A percentile compares a stretch with the other conserved stretches of the same genome.
phyloP scores from a whole-genome alignment of 768 basidiomycete genomes.

The Floccularia luteovirens region DNA sequence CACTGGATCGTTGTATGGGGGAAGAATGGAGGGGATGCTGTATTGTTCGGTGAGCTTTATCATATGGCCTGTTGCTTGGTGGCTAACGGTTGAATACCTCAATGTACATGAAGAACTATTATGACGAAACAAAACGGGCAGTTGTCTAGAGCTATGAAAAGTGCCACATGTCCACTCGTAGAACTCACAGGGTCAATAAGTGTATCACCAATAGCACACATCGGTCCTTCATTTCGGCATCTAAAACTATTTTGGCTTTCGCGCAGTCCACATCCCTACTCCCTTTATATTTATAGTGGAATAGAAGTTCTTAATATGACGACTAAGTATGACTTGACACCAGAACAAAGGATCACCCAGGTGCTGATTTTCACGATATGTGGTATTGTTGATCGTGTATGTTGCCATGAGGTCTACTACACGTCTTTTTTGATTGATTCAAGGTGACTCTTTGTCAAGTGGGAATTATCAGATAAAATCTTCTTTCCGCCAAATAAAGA shows the following conservation, averaged over 20 bases:
- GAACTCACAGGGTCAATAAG: no score
- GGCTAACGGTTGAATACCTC: constrained; percentile 12
- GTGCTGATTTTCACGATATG: constrained; percentile 21
- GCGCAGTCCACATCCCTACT: constrained; percentile 60
- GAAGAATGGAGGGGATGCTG: constrained; percentile 50
- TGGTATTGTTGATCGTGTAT: background rate
- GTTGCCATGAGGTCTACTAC: constrained; percentile 49
- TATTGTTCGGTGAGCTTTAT: constrained; percentile 50
- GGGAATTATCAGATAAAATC: constrained; percentile 62
- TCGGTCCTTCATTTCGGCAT: constrained; percentile 59
- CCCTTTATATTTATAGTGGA: constrained; percentile 76
- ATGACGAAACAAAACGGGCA: no score
- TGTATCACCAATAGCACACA: no score
- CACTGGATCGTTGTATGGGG: constrained; percentile 78
- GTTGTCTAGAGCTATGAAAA: no score
- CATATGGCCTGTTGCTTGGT: background rate
- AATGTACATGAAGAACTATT: constrained; percentile 18
- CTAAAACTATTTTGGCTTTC: constrained; percentile 81
- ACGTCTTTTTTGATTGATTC: constrained; percentile 63
- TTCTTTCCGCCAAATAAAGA: constrained; percentile 29
- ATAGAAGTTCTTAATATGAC: constrained; percentile 60
- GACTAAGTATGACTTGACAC: constrained; percentile 52
- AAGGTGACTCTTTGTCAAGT: constrained; percentile 66
- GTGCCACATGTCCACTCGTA: no score
- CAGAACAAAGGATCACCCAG: constrained; percentile 56